Percentiles rank a stretch among this genome's conserved stretches.
Conservation (phyloP, 495 filamentous ascomycete genomes). For the Penicillium verhagenii region DNA sequence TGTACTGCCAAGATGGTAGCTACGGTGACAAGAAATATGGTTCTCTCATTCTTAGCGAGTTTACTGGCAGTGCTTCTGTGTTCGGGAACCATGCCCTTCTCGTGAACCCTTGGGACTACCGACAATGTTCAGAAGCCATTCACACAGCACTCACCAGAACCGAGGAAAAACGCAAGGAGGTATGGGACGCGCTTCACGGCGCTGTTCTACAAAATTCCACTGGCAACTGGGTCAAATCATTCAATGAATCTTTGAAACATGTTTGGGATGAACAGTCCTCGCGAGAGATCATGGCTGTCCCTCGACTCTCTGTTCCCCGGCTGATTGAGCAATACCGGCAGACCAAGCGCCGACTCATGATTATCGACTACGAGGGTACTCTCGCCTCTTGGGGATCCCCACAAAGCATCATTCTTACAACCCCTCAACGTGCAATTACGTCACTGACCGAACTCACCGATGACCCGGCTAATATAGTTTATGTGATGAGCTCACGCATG, state of each 20-base stretch:
- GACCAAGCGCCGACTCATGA: slow-evolving; percentile 69
- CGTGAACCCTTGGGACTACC: slow-evolving; percentile 93
- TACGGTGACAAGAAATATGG: slow-evolving; percentile 72
- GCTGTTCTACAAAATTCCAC: slow-evolving; percentile 80
- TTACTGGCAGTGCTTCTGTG: slow-evolving; percentile 84
- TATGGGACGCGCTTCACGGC: slow-evolving; percentile 73
- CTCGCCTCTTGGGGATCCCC: slow-evolving; percentile 80
- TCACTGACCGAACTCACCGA: slow-evolving; percentile 74
- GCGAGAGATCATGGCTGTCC: slow-evolving; percentile 79
- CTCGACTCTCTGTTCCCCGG: slow-evolving; percentile 66
- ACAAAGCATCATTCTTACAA: slow-evolving; percentile 75
- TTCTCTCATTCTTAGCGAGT: slow-evolving; percentile 87
- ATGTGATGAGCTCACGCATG: slow-evolving; percentile 84
- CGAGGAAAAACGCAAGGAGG: slow-evolving; percentile 64
- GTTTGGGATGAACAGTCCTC: slow-evolving; percentile 80
- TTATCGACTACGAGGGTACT: slow-evolving; percentile 91
- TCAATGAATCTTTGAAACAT: slow-evolving; percentile 63
- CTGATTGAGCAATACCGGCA: slow-evolving; percentile 63
- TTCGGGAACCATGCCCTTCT: slow-evolving; percentile 71
- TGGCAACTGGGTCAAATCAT: slow-evolving; percentile 74
- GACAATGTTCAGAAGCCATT: slow-evolving; percentile 79
- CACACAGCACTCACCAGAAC: slow-evolving; percentile 74
- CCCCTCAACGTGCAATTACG: slow-evolving; percentile 77
- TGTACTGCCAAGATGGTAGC: slow-evolving; percentile 89
- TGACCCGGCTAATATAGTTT: slow-evolving; percentile 79